Percentiles rank a stretch among this genome's conserved stretches.
These are phyloP conservation scores for Podila clonocystis DNA, from an alignment of 192 early-diverging fungal species.

Conservation along the genomic window DNA sequence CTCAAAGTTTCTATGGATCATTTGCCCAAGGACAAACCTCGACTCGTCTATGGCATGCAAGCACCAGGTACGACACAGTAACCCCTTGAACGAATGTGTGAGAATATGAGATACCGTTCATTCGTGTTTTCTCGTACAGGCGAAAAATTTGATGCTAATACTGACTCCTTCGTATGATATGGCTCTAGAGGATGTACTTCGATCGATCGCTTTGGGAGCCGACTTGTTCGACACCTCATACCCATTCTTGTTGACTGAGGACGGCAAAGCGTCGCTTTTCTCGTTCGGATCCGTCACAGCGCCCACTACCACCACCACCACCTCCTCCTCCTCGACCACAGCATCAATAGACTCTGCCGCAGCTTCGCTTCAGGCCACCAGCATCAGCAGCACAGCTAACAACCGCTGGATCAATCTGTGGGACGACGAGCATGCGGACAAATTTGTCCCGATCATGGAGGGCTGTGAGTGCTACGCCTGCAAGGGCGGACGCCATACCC, in stretches of 20 bases:
- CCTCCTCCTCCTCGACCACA: neutral
- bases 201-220: slow-evolving; percentile 62
- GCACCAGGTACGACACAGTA: slow-evolving; percentile 52
- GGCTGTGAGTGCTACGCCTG: slow-evolving; percentile 77
- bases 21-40: slow-evolving; percentile 64
- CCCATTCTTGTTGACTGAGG: slow-evolving; percentile 68
- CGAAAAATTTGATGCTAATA: too few relatives aligned
- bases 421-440: slow-evolving; percentile 60
- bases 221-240: slow-evolving; percentile 82
- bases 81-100: too few relatives aligned
- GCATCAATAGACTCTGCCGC: neutral
- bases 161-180: too few relatives aligned
- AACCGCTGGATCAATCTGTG: slow-evolving; percentile 66
- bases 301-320: too few relatives aligned
- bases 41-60: slow-evolving; percentile 62
- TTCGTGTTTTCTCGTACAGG: too few relatives aligned
- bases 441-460: slow-evolving; percentile 69
- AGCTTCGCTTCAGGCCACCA: neutral
- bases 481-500: slow-evolving; percentile 63
- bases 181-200: slow-evolving; percentile 57
- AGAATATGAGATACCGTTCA: too few relatives aligned
- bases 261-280: slow-evolving; percentile 73
- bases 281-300: slow-evolving; percentile 42
- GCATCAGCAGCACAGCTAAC: neutral
- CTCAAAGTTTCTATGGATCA: slow-evolving; percentile 58